These are phyloP conservation scores for Colletotrichum tamarilloi DNA, from an alignment of 2,329 filamentous ascomycete genomes.

Conservation along the genomic window DNA sequence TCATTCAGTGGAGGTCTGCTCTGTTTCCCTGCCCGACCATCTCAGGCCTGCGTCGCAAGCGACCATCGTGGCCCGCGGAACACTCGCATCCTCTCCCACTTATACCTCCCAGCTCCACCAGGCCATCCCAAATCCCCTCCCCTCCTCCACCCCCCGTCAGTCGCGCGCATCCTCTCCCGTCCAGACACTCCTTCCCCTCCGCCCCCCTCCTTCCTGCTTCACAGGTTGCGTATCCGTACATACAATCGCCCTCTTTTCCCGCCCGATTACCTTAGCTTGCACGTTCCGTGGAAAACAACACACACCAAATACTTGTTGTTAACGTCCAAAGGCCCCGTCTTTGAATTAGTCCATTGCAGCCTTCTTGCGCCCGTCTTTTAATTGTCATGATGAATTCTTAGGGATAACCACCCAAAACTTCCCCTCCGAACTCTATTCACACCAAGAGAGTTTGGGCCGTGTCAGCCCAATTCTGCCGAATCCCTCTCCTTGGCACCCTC, in stretches of 20 bases:
- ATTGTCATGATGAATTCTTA: constrained; percentile 20
- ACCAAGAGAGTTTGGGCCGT: constrained; percentile 34
- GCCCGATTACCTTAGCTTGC: background rate
- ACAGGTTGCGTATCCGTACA: background rate
- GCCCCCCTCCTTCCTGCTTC: background rate
- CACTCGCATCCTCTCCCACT: constrained; percentile 22
- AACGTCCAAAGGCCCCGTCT: background rate
- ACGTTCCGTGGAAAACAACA: background rate
- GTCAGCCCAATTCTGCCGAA: constrained; percentile 34
- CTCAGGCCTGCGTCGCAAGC: constrained; percentile 2
- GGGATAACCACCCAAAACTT: background rate
- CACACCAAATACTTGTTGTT: background rate
- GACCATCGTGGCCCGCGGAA: constrained; percentile 18
- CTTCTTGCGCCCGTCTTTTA: background rate
- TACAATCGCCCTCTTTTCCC: constrained; percentile 7
- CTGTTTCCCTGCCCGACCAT: background rate
- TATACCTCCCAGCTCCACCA: constrained; percentile 3
- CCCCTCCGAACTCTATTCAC: constrained; percentile 24
- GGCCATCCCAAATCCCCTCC: background rate
- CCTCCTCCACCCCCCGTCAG: background rate
- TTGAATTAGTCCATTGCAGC: background rate
- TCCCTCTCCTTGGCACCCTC: constrained; percentile 26
- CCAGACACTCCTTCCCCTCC: constrained; percentile 14
- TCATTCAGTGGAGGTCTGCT: no score
- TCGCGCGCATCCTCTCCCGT: background rate